Evolutionary conservation across 768 basidiomycete genomes (phyloP).

Genomic region (Kwoniella sp.): DNA sequence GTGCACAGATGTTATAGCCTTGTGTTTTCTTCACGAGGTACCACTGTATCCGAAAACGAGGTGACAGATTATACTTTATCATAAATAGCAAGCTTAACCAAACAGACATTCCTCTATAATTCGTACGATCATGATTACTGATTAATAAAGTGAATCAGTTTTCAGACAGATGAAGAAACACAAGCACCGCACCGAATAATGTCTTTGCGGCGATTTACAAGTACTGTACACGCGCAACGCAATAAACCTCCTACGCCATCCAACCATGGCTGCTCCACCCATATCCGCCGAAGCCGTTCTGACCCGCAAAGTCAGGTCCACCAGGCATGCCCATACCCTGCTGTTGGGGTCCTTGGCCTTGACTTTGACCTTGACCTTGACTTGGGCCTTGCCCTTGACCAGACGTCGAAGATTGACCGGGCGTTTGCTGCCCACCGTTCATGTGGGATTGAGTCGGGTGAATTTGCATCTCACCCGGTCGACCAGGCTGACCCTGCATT

Average conservation of each 20-base stretch:
- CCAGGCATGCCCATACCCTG: slow-evolving; percentile 1
- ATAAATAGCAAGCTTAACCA: too few relatives aligned
- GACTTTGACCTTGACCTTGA: slow-evolving; percentile 6
- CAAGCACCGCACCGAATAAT: too few relatives aligned
- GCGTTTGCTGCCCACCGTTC: neutral
- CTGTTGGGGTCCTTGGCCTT: neutral
- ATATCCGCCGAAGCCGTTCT: slow-evolving; percentile 3
- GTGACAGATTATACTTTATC: too few relatives aligned
- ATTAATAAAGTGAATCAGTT: too few relatives aligned
- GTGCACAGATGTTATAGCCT: too few relatives aligned
- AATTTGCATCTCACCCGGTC: neutral
- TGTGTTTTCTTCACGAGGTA: too few relatives aligned
- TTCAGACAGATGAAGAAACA: too few relatives aligned
- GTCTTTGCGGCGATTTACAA: too few relatives aligned
- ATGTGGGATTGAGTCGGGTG: neutral
- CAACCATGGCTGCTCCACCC: slow-evolving; percentile 23
- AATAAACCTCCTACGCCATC: slow-evolving; percentile 28
- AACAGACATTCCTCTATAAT: too few relatives aligned
- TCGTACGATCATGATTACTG: too few relatives aligned
- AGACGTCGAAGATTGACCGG: neutral
- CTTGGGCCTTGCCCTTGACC: neutral
- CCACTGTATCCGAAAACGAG: too few relatives aligned
- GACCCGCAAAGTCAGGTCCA: neutral
- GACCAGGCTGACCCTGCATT: neutral
- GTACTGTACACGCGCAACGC: too few relatives aligned